Conservation (phyloP, 2,329 filamentous ascomycete species). For the Teratosphaeria pseudoeucalypti region DNA sequence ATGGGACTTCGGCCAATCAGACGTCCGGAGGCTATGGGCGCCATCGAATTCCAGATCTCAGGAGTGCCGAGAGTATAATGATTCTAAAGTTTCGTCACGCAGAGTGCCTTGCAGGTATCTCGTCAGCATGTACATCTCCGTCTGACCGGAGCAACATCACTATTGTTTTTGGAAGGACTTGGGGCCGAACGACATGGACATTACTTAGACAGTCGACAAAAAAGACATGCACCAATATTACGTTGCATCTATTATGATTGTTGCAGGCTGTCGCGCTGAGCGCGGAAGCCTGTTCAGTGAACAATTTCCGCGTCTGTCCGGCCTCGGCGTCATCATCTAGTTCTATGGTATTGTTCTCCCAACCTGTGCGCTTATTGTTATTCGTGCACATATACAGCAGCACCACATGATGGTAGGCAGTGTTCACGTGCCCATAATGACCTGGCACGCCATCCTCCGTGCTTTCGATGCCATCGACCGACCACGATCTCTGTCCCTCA, state of each 20-base stretch:
- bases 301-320: not conserved
- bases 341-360: too few species aligned
- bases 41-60: not conserved
- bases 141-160: not conserved
- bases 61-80: not conserved
- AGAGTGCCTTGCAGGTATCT: not conserved
- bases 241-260: too few species aligned
- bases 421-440: not conserved
- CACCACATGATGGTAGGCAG: not conserved
- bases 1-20: not conserved
- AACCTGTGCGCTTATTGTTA: too few species aligned
- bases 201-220: not conserved
- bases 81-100: not conserved
- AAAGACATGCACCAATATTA: not conserved
- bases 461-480: not conserved
- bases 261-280: not conserved
- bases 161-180: not conserved
- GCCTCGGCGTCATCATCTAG: not conserved
- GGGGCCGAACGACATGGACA: too few species aligned
- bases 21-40: not conserved
- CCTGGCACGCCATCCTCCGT: not conserved
- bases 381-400: not conserved
- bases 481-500: not conserved
- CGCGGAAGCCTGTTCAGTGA: not conserved
- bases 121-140: not conserved